Base-by-base conservation (phyloP, 768 basidiomycete species). In the Leccinum fibrillosum region DNA sequence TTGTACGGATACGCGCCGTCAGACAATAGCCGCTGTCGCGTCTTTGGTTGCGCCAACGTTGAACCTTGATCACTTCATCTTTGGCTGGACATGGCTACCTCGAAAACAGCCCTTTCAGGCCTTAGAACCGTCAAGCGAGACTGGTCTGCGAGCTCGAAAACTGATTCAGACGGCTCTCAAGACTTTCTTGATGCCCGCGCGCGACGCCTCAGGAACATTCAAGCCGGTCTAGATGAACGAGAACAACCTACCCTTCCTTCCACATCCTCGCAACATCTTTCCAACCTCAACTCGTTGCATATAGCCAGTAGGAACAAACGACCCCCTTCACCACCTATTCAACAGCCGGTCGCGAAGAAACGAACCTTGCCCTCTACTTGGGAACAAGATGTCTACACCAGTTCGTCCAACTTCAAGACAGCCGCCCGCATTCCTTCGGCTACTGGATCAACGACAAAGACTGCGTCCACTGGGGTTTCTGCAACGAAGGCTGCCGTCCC, bases 81-180 rank as follows among this genome's bases (percentile, higher is more conserved):
- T 12, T 15, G 8, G 1, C 1, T 28, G 26, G 5, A 17, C 17
- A 73, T 74, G 72, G 63, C 62, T 39, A 73, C 72, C 63, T 62
- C 72, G 26, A 77, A 75, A 56, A 57, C 52, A 21, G 59, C 75
- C 15, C 76, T 76, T 62, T 90, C 89, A 1, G 89, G 89, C 1
- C 78, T 91, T 23, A 74, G 81, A 35, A 78, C 79, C 1, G 60
- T 90, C 48, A 78, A 78, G 61, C 81, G 90, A 57, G 84, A 90
- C 69, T 91, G 83, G 68, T 88, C 86, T 1, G 67, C 67, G 13
- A 76, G 75, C 49, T 78, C 80, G 2, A 77, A 77, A 52, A 64
- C 62, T 4, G 55, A 62, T 26, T 64, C 68, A 30, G 57, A 63
- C 3, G 44, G 58, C 1, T 57, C 58, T 5, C 64, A 72, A 49